Evolutionary conservation across 2,329 filamentous ascomycete genomes (phyloP).

Genomic region (Metarhizium rileyi): DNA sequence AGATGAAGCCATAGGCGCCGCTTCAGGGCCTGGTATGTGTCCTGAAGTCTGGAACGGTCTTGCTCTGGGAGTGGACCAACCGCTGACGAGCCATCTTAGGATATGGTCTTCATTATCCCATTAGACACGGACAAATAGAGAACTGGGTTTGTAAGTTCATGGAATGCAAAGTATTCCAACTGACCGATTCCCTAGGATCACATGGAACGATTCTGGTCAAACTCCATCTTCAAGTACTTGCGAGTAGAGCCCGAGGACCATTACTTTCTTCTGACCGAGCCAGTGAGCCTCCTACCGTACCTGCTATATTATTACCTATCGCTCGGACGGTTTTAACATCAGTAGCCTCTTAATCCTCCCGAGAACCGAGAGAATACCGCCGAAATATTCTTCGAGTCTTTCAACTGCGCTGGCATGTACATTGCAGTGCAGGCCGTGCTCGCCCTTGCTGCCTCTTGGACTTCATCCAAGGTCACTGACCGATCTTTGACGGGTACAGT

Average conservation of each 20-base stretch:
- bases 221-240: constrained; percentile 99
- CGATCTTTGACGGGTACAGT: constrained; percentile 94
- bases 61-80: constrained; percentile 7
- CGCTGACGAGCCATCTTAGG: constrained; percentile 36
- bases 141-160: constrained; percentile 65
- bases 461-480: constrained; percentile 94
- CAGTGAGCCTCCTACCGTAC: constrained; percentile 49
- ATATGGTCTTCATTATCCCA: constrained; percentile 95
- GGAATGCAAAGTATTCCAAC: constrained; percentile 4
- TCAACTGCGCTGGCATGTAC: constrained; percentile 98
- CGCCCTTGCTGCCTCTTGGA: constrained; percentile 95
- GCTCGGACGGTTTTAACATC: not conserved
- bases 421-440: constrained; percentile 97
- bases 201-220: constrained; percentile 99
- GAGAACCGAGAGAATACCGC: constrained; percentile 99
- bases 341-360: constrained; percentile 85
- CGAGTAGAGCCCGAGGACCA: constrained; percentile 97
- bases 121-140: constrained; percentile 95
- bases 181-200: constrained; percentile 59
- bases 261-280: constrained; percentile 95
- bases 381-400: constrained; percentile 99
- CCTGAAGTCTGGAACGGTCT: not conserved
- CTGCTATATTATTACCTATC: not conserved
- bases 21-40: constrained; percentile 64
- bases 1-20: constrained; percentile 82